Percentiles rank a stretch among this genome's conserved stretches.
These are phyloP conservation scores for Boletus hoseneyae DNA, from an alignment of 1,284 basidiomycete genomes.

Conservation along the genomic window DNA sequence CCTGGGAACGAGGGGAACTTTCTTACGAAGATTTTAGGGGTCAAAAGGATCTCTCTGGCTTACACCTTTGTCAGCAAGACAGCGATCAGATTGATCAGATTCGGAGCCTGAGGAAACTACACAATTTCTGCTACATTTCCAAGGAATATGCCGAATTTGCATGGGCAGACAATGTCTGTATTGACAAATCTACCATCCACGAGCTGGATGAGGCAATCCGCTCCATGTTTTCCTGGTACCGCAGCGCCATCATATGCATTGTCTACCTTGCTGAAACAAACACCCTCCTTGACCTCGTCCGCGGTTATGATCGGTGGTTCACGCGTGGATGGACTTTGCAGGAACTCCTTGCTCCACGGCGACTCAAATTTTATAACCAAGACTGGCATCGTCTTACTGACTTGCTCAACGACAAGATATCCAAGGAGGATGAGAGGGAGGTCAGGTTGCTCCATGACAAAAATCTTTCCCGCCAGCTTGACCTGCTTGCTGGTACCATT, in stretches of 20 bases:
- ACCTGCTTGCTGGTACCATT: neutral
- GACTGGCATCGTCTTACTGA: neutral
- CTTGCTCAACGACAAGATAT: neutral
- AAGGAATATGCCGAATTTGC: neutral
- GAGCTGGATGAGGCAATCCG: constrained; percentile 1
- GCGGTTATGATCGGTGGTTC: neutral
- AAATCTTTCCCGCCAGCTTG: neutral
- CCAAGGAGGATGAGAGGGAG: neutral
- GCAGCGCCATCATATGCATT: neutral
- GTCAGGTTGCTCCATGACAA: neutral
- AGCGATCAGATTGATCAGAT: neutral
- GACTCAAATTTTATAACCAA: constrained; percentile 1
- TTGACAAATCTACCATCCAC: neutral
- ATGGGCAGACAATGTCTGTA: neutral
- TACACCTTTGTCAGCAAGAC: neutral
- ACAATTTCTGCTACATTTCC: neutral
- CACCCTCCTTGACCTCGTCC: neutral
- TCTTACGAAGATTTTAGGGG: neutral
- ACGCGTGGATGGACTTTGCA: neutral
- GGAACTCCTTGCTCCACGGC: neutral
- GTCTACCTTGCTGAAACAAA: neutral
- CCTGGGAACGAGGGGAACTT: neutral
- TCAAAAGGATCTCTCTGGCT: neutral
- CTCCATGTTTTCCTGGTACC: constrained; percentile 1
- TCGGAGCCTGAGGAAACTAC: neutral